Evolutionary conservation across 257 asterid genomes (phyloP).

Genomic region (Petrea volubilis): DNA sequence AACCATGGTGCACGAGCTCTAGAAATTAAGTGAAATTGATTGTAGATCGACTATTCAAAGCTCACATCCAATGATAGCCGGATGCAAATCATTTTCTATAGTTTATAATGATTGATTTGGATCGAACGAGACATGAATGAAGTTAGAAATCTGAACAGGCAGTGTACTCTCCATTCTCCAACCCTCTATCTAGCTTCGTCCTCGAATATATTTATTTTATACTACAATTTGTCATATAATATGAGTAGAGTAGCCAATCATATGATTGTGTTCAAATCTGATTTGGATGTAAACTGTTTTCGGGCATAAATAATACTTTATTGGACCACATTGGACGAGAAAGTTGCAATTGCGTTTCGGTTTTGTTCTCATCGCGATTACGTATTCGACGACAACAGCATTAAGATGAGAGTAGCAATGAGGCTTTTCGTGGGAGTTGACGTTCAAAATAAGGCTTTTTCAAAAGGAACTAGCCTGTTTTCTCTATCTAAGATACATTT

Average conservation of each 20-base stretch:
- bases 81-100: background rate
- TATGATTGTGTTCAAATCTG: too few species aligned
- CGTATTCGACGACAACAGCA: background rate
- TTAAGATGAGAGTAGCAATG: background rate
- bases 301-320: too few species aligned
- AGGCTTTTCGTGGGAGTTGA: background rate
- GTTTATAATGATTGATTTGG: too few species aligned
- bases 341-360: background rate
- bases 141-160: too few species aligned
- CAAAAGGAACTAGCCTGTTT: background rate
- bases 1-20: background rate
- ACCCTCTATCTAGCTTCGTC: too few species aligned
- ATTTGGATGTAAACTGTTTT: too few species aligned
- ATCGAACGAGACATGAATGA: too few species aligned
- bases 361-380: background rate
- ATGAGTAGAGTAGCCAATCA: too few species aligned
- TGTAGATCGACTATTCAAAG: background rate
- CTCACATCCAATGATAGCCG: background rate
- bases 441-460: background rate
- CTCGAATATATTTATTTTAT: too few species aligned
- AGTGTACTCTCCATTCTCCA: too few species aligned
- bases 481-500: background rate
- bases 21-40: background rate
- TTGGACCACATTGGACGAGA: constrained; percentile 14
- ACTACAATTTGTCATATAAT: too few species aligned